phyloP scores from a whole-genome alignment of 306 rosid genomes.

The Cyamopsis tetragonoloba region DNA sequence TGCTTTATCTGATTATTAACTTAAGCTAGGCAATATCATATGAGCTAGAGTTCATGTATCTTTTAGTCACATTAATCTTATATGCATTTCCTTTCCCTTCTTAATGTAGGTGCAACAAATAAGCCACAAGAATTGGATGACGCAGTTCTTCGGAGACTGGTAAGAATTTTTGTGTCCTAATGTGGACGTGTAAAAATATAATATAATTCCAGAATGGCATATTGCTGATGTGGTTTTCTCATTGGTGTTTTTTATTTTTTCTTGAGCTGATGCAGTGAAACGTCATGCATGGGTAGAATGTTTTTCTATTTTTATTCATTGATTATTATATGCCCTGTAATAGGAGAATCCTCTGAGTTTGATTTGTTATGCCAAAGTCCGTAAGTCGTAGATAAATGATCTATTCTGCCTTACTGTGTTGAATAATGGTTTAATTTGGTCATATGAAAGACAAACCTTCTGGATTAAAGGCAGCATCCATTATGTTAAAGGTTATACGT shows the following conservation, averaged over 20 bases:
- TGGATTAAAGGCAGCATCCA: not conserved
- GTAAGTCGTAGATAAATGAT: not conserved
- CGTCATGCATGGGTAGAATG: not conserved
- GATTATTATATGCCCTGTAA: not conserved
- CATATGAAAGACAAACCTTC: not conserved
- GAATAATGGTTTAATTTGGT: not conserved
- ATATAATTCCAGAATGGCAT: not conserved
- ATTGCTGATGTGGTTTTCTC: not conserved
- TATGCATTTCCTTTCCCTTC: conserved; percentile 8
- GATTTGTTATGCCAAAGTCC: not conserved
- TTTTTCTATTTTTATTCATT: not conserved
- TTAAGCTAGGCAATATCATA: not conserved
- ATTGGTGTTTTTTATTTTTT: not conserved
- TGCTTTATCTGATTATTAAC: not conserved
- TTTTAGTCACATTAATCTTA: not conserved
- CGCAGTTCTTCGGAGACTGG: conserved; percentile 96
- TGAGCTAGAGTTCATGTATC: conserved; percentile 9
- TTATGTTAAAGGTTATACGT: not conserved
- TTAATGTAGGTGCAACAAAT: conserved; percentile 84
- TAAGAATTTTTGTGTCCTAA: conserved; percentile 33
- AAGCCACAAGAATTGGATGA: conserved; percentile 98
- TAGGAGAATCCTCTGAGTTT: not conserved
- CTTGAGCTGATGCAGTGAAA: not conserved
- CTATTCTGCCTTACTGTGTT: not conserved
- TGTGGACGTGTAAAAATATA: conserved; percentile 1